Percentiles rank a stretch among this genome's conserved stretches.
These are phyloP conservation scores for Phaeolepiota aurea DNA, from an alignment of 768 basidiomycete species.

Conservation along the genomic window DNA sequence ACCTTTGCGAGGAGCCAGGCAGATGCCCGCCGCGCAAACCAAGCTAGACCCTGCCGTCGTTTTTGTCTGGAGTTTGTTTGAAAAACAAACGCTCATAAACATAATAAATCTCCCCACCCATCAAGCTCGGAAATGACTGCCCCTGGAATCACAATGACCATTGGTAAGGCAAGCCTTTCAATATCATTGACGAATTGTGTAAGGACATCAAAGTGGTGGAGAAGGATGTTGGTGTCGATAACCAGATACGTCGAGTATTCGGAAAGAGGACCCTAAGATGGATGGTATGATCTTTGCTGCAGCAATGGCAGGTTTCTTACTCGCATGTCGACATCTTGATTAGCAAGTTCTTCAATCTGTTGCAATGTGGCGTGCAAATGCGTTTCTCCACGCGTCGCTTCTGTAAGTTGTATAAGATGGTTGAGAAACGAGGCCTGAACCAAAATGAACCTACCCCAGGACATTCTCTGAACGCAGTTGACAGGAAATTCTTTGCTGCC, in stretches of 20 bases:
- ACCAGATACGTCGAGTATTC: conserved; percentile 44
- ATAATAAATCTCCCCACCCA: conserved; percentile 29
- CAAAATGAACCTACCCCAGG: too few species aligned
- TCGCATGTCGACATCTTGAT: conserved; percentile 70
- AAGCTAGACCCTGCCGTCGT: conserved; percentile 36
- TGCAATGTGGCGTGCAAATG: conserved; percentile 33
- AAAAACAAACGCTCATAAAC: background rate
- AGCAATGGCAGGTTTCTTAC: conserved; percentile 25
- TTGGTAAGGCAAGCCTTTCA: conserved; percentile 37
- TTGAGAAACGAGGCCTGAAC: too few species aligned
- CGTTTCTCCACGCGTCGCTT: background rate
- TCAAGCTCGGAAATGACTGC: conserved; percentile 76
- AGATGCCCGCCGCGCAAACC: conserved; percentile 64
- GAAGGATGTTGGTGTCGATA: conserved; percentile 73
- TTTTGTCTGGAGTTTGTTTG: conserved; percentile 30
- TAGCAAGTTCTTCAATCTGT: conserved; percentile 46
- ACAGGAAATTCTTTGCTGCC: too few species aligned
- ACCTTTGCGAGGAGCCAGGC: conserved; percentile 59
- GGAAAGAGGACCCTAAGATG: conserved; percentile 30
- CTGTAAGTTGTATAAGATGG: too few species aligned
- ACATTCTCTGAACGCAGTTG: too few species aligned
- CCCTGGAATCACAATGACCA: conserved; percentile 62
- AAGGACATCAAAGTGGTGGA: conserved; percentile 58
- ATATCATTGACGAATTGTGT: conserved; percentile 58
- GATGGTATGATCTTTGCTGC: conserved; percentile 1